Evolutionary conservation across 805 yeast species (phyloP).

Genomic region (Hagleromyces aurorensis): DNA sequence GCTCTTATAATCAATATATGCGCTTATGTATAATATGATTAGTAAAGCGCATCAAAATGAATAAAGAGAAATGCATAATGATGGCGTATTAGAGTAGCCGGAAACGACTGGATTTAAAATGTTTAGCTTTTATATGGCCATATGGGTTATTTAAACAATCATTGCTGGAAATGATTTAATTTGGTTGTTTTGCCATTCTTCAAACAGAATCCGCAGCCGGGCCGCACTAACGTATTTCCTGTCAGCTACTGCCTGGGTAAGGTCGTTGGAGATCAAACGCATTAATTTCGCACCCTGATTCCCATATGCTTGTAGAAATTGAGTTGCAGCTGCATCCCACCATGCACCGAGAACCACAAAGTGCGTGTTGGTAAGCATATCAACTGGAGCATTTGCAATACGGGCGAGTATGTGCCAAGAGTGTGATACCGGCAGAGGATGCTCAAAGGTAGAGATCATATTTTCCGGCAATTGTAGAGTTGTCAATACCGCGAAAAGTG

Average conservation of each 20-base stretch:
- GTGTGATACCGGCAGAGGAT: slow-evolving; percentile 49
- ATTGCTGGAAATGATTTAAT: slow-evolving; percentile 35
- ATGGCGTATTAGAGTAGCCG: no score
- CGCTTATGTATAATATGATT: no score
- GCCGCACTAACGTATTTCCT: slow-evolving; percentile 68
- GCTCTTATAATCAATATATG: no score
- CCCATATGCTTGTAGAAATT: slow-evolving; percentile 53
- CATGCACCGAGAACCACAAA: slow-evolving; percentile 66
- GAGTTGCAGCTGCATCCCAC: slow-evolving; percentile 80
- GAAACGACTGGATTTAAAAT: no score
- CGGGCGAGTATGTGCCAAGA: slow-evolving; percentile 75
- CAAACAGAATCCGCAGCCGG: slow-evolving; percentile 66
- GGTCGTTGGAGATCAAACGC: slow-evolving; percentile 36
- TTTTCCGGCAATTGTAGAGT: slow-evolving; percentile 35
- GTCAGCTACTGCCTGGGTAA: slow-evolving; percentile 47
- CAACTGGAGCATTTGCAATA: slow-evolving; percentile 47
- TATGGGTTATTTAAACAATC: slow-evolving; percentile 25
- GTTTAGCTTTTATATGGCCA: no score
- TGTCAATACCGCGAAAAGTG: slow-evolving; percentile 72
- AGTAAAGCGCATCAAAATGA: no score
- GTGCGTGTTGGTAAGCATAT: slow-evolving; percentile 56
- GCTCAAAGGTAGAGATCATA: slow-evolving; percentile 27
- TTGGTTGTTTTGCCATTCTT: slow-evolving; percentile 58
- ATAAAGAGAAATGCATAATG: no score
- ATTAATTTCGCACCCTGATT: slow-evolving; percentile 62